Base-by-base conservation (phyloP, 1,284 basidiomycete species). In the Fomitopsis betulina region DNA sequence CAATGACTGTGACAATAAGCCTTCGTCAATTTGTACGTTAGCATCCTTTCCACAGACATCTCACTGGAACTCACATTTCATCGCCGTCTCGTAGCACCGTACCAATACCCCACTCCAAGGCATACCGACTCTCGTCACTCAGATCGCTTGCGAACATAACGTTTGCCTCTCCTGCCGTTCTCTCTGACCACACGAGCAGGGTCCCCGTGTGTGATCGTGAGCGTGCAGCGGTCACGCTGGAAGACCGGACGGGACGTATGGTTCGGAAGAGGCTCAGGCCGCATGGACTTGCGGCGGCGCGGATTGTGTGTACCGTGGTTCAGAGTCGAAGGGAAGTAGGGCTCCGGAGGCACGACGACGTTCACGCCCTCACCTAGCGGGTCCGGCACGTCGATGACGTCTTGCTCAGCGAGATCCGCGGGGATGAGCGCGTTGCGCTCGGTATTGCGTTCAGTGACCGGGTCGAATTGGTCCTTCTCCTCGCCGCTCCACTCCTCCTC, bases 41-140 rank as follows among this genome's bases (percentile, higher is more conserved):
- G 7, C 7, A 32, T 33, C 3, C 2, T 10, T 7, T 12, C 39
- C 17, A 51, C 23, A 30, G 32, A 61, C 39, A 17, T 43, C 40
- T 52, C 42, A 37, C 12, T 19, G 6, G 9, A 3, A 70, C 79
- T 59, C 59, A 82, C 86, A 96, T 76, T 73, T 95, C 91, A 70
- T 99, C 96, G 0, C 96, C 96, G 72, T 98, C 96, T 61, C 95
- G 79, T 60, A 98, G 76, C 0, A 98, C 96, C 0, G 96, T 98
- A 5, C 96, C 96, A 60, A 98, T 96, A 0, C 92, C 94, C 94
- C 94, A 96, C 71, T 96, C 94, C 7, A 96, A 84, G 0, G 95
- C 94, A 73, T 94, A 97, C 38, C 89, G 80, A 73, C 86, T 89
- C 76, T 97, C 95, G 65, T 97, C 92, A 63, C 91, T 94, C 66